Evolutionary conservation across 1,284 basidiomycete genomes (phyloP).

Genomic region (Amylostereum chailletii): DNA sequence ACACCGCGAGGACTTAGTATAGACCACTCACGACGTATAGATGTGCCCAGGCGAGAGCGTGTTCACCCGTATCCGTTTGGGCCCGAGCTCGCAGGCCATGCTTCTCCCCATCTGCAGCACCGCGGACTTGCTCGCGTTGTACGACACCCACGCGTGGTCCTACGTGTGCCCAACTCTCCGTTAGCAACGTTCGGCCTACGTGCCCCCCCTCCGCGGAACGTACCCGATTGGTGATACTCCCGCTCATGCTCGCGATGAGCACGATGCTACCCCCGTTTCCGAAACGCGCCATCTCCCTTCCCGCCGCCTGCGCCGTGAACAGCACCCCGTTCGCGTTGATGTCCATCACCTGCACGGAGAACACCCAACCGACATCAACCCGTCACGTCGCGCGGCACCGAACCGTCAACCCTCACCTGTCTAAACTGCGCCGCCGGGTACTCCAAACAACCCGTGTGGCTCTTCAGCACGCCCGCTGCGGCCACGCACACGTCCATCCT

Average conservation of each 20-base stretch:
- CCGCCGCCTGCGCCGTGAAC: conserved; percentile 74
- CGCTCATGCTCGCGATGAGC: conserved; percentile 82
- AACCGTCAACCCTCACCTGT: conserved; percentile 32
- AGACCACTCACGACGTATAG: conserved; percentile 50
- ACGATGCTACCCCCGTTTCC: conserved; percentile 73
- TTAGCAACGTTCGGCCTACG: neutral
- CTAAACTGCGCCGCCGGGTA: conserved; percentile 67
- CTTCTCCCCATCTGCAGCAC: conserved; percentile 78
- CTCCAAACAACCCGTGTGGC: conserved; percentile 54
- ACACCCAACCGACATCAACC: neutral
- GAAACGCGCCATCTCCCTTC: conserved; percentile 66
- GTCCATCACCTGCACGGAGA: conserved; percentile 44
- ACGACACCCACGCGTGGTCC: conserved; percentile 71
- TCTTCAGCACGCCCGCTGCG: conserved; percentile 69
- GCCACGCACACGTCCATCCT: conserved; percentile 70
- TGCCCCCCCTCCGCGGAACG: conserved; percentile 9
- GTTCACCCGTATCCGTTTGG: conserved; percentile 65
- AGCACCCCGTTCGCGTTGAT: conserved; percentile 76
- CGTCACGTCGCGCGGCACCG: neutral
- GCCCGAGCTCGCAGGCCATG: conserved; percentile 78
- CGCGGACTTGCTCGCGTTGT: conserved; percentile 77
- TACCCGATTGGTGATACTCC: conserved; percentile 75
- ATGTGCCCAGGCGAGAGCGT: conserved; percentile 73
- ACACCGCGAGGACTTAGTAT: neutral
- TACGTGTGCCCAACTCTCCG: conserved; percentile 16